A percentile compares a stretch with the other conserved stretches of the same genome.
phyloP scores from a whole-genome alignment of 73 alveolate genomes.

The Chromera velia region DNA sequence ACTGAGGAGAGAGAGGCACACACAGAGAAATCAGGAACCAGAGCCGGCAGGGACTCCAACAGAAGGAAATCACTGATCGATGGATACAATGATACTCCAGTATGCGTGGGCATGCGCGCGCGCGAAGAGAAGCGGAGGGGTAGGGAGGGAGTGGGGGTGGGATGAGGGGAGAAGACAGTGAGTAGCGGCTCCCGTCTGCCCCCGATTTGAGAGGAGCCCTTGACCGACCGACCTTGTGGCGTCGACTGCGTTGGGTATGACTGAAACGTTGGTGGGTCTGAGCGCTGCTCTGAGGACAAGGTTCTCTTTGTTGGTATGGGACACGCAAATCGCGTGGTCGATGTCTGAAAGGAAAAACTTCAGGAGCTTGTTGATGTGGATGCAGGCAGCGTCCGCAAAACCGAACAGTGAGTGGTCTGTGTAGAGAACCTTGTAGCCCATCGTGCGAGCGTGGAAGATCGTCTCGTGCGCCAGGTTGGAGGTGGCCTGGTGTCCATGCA shows the following conservation, averaged over 20 bases:
- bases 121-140: too few relatives aligned
- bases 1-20: too few relatives aligned
- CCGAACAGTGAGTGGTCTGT: conserved; percentile 98
- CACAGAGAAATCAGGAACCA: too few relatives aligned
- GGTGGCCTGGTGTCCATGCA: conserved; percentile 94
- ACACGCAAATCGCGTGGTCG: conserved; percentile 91
- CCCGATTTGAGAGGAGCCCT: too few relatives aligned
- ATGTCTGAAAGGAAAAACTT: conserved; percentile 62
- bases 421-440: conserved; percentile 80
- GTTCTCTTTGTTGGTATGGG: conserved; percentile 83
- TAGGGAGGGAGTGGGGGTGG: too few relatives aligned
- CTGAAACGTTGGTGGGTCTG: conserved; percentile 77
- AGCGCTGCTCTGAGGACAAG: conserved; percentile 81
- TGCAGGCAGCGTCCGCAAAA: conserved; percentile 85
- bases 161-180: too few relatives aligned
- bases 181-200: too few relatives aligned
- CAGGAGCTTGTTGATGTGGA: conserved; percentile 55
- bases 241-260: conserved; percentile 97
- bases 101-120: too few relatives aligned
- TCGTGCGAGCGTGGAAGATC: conserved; percentile 36
- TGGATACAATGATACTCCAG: too few relatives aligned
- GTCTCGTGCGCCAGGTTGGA: conserved; percentile 44
- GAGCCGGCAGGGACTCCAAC: too few relatives aligned
- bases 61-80: too few relatives aligned
- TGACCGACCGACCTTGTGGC: too few relatives aligned